Percentiles rank a stretch among this genome's conserved stretches.
Conservation (phyloP, 163 green algal species). For the Chlamydomonas reinhardtii region DNA sequence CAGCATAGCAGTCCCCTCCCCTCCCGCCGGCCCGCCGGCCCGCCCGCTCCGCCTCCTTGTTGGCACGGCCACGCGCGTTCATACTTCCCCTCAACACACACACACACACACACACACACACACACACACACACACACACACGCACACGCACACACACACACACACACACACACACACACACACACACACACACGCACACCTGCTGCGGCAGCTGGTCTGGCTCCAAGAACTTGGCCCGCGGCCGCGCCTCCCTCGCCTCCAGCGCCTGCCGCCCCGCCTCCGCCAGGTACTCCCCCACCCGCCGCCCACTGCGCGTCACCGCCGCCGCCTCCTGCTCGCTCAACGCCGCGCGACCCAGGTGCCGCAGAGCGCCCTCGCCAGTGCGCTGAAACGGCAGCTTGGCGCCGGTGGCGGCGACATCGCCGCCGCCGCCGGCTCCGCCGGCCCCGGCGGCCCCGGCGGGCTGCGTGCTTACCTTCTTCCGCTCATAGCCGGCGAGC, state of each 20-base stretch:
- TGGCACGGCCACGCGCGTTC: too few species aligned
- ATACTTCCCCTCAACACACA: too few species aligned
- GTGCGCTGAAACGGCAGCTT: conserved; percentile 2
- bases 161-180: too few species aligned
- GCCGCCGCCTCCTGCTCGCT: conserved; percentile 10
- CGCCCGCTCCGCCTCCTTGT: too few species aligned
- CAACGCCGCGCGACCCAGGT: conserved; percentile 23
- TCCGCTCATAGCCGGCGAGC: conserved; percentile 87
- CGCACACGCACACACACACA: too few species aligned
- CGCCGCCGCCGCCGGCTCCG: neutral
- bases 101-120: too few species aligned
- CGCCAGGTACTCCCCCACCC: conserved; percentile 48
- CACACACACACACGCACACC: conserved; percentile 51
- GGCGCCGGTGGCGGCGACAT: neutral
- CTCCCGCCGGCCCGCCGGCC: neutral
- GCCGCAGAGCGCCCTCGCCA: conserved; percentile 5
- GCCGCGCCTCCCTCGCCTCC: conserved; percentile 51
- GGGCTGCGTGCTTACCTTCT: conserved; percentile 46
- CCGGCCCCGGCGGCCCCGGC: neutral
- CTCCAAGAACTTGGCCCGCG: conserved; percentile 68
- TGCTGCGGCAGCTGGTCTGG: conserved; percentile 63
- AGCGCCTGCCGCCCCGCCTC: conserved; percentile 51
- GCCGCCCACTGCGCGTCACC: conserved; percentile 31
- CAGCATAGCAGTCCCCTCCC: neutral
- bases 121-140: too few species aligned